phyloP scores from a whole-genome alignment of 2,329 filamentous ascomycete species.

The Waltergamsia citrina region DNA sequence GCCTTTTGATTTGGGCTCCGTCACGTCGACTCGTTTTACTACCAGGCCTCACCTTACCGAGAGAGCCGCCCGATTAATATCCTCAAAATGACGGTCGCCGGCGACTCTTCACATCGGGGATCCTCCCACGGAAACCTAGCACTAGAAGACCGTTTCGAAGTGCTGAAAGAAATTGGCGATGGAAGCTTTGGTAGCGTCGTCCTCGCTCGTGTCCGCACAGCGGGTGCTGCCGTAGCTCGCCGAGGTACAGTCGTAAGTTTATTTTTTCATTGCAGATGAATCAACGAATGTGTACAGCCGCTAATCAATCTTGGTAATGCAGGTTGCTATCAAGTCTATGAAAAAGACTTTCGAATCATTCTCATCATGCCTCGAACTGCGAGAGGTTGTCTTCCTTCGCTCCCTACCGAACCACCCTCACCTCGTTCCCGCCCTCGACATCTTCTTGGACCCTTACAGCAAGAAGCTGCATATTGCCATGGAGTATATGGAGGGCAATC shows the following conservation, averaged over 20 bases:
- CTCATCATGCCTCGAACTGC: conserved; percentile 78
- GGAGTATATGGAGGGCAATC: conserved; percentile 99
- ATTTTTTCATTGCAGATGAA: conserved; percentile 1
- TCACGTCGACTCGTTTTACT: no score
- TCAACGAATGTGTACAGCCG: neutral
- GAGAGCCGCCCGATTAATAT: no score
- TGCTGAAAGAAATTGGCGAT: conserved; percentile 97
- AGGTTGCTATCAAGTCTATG: conserved; percentile 99
- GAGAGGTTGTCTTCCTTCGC: conserved; percentile 93
- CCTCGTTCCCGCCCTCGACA: conserved; percentile 93
- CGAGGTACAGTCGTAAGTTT: conserved; percentile 80
- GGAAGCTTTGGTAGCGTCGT: conserved; percentile 96
- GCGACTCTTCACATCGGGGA: conserved; percentile 63
- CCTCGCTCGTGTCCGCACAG: conserved; percentile 81
- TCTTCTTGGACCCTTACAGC: conserved; percentile 92
- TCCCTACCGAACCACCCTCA: conserved; percentile 82
- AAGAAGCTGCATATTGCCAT: conserved; percentile 97
- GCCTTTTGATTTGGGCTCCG: no score
- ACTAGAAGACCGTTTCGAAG: conserved; percentile 91
- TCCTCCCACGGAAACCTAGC: conserved; percentile 50
- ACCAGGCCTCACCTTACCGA: neutral
- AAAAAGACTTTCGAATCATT: conserved; percentile 98
- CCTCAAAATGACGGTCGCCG: conserved; percentile 63
- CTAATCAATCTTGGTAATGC: conserved; percentile 5
- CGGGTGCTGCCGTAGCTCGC: conserved; percentile 79